phyloP scores from a whole-genome alignment of 495 filamentous ascomycete species.

The Penicillium cataractarum region DNA sequence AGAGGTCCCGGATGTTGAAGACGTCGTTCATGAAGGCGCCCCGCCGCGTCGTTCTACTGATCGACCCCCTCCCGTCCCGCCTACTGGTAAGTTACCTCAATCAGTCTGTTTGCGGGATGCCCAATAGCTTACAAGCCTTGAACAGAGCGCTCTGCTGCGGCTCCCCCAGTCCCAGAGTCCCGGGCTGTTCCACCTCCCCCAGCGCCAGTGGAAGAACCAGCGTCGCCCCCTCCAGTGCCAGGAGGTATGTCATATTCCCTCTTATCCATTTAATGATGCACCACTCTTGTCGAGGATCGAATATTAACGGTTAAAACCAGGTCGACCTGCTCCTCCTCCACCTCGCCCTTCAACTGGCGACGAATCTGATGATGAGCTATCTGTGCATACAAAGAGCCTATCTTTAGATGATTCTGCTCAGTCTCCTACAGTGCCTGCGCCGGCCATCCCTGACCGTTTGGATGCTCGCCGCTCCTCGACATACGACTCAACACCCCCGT shows the following conservation, averaged over 20 bases:
- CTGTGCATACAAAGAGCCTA: slow-evolving; percentile 57
- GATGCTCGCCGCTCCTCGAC: slow-evolving; percentile 47
- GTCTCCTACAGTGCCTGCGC: slow-evolving; percentile 48
- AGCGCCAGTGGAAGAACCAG: slow-evolving; percentile 63
- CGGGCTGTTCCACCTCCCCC: slow-evolving; percentile 55
- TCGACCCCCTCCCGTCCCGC: slow-evolving; percentile 44
- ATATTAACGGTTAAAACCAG: slow-evolving; percentile 45
- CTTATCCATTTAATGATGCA: not conserved
- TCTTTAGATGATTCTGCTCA: slow-evolving; percentile 44
- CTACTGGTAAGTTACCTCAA: slow-evolving; percentile 49
- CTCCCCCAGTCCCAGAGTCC: slow-evolving; percentile 37
- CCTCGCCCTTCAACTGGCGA: slow-evolving; percentile 67
- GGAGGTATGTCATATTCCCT: slow-evolving; percentile 58
- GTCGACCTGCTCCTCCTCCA: slow-evolving; percentile 58
- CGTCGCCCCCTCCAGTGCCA: slow-evolving; percentile 68
- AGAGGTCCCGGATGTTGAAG: slow-evolving; percentile 66
- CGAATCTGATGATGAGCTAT: slow-evolving; percentile 92
- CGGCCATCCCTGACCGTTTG: slow-evolving; percentile 52
- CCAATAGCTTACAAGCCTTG: slow-evolving; percentile 6
- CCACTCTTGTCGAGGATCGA: not conserved
- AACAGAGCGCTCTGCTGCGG: slow-evolving; percentile 34
- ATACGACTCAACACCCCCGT: slow-evolving; percentile 54
- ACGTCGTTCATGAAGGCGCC: slow-evolving; percentile 50
- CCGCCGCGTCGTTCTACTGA: slow-evolving; percentile 50
- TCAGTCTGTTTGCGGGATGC: not conserved